Base-by-base conservation (phyloP, 2,329 filamentous ascomycete genomes). In the Cadophora luteo-olivacea region DNA sequence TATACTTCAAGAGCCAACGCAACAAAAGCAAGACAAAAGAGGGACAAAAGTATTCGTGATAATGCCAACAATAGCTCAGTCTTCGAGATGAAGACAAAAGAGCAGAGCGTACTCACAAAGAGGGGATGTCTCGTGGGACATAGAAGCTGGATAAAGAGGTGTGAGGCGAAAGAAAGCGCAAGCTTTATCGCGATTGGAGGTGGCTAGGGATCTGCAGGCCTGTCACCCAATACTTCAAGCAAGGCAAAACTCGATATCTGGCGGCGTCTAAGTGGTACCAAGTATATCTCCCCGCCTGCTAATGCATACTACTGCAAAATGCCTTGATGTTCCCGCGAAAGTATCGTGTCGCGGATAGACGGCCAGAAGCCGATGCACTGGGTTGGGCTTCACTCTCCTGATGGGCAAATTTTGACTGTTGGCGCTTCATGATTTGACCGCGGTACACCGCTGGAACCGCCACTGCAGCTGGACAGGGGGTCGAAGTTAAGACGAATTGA, bases 131-230 rank as follows among this genome's bases (percentile, higher is more conserved):
- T 52, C 52, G 45, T 19, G 22, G 33, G 52, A 36, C 57, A 48
- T 65, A 55, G 38, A 45, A 38, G 36, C 41, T 38, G 41, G 61
- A 54, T 29, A 24, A 67, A 49, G 49, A 55, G 24, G 48, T 29
- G 67, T 68, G 66, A 67, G 69, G 67, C 65, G 63, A 66, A 58
- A 41, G 64, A 54, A 63, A 66, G 66, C 54, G 65, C 52, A 66
- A 25, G 55, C 67, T 62, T 66, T 67, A 70, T 70, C 67, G 70
- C 68, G 72, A 74, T 75, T 75, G 73, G 73, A 65, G 64, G 51
- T 64, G 51, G 19, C 9, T 29, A 51, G 29, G 64, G 67, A 69
- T 70, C 67, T 61, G 67, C 65, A 51, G 45, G 22, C 67, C 66
- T 74, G 63, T 67, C 67, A 66, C 22, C 55, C 55, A 58, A 58